Conservation (phyloP, 2,329 filamentous ascomycete genomes). For the Aspergillus oerlinghausenensis region DNA sequence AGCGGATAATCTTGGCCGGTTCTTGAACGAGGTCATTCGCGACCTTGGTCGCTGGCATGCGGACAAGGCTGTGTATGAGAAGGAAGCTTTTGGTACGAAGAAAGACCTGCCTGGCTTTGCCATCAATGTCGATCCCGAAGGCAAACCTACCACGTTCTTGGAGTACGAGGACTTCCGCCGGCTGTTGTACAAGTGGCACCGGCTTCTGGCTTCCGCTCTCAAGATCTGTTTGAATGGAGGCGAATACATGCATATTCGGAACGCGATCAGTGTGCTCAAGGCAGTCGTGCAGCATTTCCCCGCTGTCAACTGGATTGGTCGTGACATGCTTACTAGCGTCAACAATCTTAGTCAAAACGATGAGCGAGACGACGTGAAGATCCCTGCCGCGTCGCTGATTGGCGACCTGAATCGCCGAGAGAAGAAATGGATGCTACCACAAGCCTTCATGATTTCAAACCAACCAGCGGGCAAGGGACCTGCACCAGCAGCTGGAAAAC, state of each 20-base stretch:
- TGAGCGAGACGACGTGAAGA: slow-evolving; percentile 47
- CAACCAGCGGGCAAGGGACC: slow-evolving; percentile 15
- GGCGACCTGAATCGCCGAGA: slow-evolving; percentile 46
- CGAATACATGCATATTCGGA: slow-evolving; percentile 97
- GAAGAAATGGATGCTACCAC: slow-evolving; percentile 47
- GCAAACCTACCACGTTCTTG: slow-evolving; percentile 66
- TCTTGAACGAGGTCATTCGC: slow-evolving; percentile 74
- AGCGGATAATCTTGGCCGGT: slow-evolving; percentile 87
- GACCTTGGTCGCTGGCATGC: slow-evolving; percentile 83
- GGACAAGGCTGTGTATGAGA: slow-evolving; percentile 71
- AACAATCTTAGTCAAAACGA: slow-evolving; percentile 42
- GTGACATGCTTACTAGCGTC: slow-evolving; percentile 39
- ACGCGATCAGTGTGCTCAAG: slow-evolving; percentile 86
- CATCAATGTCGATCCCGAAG: slow-evolving; percentile 64
- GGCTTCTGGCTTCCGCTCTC: slow-evolving; percentile 71
- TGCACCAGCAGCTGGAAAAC: slow-evolving; percentile 18
- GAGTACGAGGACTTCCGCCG: slow-evolving; percentile 84
- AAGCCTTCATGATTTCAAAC: slow-evolving; percentile 41
- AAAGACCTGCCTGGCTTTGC: slow-evolving; percentile 73
- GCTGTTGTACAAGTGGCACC: slow-evolving; percentile 86
- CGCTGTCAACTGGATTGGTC: slow-evolving; percentile 80
- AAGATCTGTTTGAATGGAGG: slow-evolving; percentile 74
- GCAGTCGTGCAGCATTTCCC: slow-evolving; percentile 78
- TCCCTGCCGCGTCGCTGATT: slow-evolving; percentile 46
- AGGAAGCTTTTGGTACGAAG: slow-evolving; percentile 67